phyloP scores from a whole-genome alignment of 805 yeast species.

The Saccharomycopsis olivae region DNA sequence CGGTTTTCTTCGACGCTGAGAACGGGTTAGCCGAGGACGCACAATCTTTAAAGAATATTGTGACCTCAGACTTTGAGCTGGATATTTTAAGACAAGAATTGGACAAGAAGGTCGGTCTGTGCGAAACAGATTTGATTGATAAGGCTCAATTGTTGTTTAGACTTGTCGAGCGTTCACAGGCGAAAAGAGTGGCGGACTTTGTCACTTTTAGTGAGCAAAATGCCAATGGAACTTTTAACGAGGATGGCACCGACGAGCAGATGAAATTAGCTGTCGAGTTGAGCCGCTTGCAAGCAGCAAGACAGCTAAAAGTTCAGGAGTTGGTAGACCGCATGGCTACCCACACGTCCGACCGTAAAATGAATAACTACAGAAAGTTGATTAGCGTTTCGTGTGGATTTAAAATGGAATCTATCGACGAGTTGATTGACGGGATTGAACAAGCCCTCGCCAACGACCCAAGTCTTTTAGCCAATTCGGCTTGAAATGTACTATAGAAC shows the following conservation, averaged over 20 bases:
- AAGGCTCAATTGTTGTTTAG: conserved; percentile 8
- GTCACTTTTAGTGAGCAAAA: conserved; percentile 22
- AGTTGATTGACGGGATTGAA: conserved; percentile 71
- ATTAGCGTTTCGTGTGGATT: conserved; percentile 71
- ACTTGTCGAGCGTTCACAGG: conserved; percentile 25
- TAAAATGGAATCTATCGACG: conserved; percentile 68
- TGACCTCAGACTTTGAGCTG: background rate
- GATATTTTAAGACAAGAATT: conserved; percentile 20
- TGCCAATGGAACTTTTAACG: conserved; percentile 3
- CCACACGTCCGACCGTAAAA: conserved; percentile 39
- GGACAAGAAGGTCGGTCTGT: conserved; percentile 14
- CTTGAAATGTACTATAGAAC: too few species aligned
- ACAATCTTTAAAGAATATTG: conserved; percentile 19
- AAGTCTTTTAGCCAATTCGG: too few species aligned
- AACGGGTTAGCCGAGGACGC: too few species aligned
- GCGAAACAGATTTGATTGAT: conserved; percentile 18
- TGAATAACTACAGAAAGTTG: conserved; percentile 70
- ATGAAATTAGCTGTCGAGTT: conserved; percentile 30
- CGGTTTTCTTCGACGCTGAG: too few species aligned
- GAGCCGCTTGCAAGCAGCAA: conserved; percentile 40
- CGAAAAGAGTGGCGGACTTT: conserved; percentile 26
- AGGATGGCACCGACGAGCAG: conserved; percentile 19
- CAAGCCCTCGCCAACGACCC: conserved; percentile 24
- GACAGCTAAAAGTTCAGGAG: conserved; percentile 34
- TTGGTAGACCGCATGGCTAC: conserved; percentile 42